Evolutionary conservation across 148 eudicot species (phyloP).

Genomic region (Rheum nobile): DNA sequence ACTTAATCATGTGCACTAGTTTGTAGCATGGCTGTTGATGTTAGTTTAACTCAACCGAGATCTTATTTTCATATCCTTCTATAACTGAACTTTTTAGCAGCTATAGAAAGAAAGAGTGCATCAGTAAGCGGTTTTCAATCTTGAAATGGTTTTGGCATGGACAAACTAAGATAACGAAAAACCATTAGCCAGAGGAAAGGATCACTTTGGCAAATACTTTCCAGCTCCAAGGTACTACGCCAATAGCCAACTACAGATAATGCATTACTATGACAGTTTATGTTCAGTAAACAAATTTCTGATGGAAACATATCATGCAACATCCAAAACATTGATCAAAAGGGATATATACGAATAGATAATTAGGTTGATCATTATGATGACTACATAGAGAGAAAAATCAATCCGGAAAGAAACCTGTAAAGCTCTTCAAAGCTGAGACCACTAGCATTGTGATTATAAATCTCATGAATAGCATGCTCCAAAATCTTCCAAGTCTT

Average conservation of each 20-base stretch:
- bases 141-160: not conserved
- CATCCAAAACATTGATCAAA: not conserved
- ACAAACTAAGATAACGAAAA: not conserved
- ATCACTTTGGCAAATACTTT: not conserved
- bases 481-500: constrained; percentile 76
- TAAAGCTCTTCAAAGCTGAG: constrained; percentile 80
- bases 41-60: not conserved
- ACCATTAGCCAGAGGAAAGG: not conserved
- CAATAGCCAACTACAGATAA: not conserved
- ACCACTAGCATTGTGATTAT: constrained; percentile 69
- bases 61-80: not conserved
- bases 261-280: not conserved
- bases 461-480: constrained; percentile 74
- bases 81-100: not conserved
- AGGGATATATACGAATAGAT: not conserved
- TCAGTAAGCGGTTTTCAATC: not conserved
- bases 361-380: not conserved
- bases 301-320: not conserved
- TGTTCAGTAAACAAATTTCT: not conserved
- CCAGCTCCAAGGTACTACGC: not conserved
- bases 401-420: constrained; percentile 25
- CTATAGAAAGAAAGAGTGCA: not conserved
- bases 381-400: not conserved
- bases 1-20: not conserved
- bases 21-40: not conserved